Conservation (phyloP, 768 basidiomycete species). For the Lyophyllum shimeji region DNA sequence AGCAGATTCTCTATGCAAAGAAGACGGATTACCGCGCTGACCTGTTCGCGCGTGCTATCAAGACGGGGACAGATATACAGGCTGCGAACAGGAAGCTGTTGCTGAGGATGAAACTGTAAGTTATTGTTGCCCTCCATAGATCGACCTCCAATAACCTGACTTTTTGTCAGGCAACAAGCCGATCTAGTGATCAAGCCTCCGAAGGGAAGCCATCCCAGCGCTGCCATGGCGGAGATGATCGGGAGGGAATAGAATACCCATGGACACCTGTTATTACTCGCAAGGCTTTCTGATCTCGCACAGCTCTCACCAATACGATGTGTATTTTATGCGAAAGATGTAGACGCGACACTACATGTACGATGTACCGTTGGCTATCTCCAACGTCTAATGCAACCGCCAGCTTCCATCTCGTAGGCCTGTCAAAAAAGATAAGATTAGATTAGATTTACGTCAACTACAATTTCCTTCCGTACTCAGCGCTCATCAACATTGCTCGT, state of each 20-base stretch:
- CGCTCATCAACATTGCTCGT: too few relatives aligned
- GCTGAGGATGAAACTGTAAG: slow-evolving; percentile 79
- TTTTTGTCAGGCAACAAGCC: slow-evolving; percentile 65
- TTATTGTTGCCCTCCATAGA: not conserved
- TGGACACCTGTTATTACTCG: too few relatives aligned
- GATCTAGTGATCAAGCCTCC: slow-evolving; percentile 72
- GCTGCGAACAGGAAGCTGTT: slow-evolving; percentile 74
- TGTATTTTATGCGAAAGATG: too few relatives aligned
- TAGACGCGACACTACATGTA: too few relatives aligned
- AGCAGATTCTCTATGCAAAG: slow-evolving; percentile 76
- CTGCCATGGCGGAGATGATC: slow-evolving; percentile 11
- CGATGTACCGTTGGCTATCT: too few relatives aligned
- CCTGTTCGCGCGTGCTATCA: slow-evolving; percentile 73
- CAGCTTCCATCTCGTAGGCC: too few relatives aligned
- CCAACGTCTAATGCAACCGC: too few relatives aligned
- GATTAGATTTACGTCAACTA: too few relatives aligned
- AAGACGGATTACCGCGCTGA: slow-evolving; percentile 77
- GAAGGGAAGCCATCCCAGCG: slow-evolving; percentile 44
- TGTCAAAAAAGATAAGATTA: too few relatives aligned
- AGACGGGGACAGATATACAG: slow-evolving; percentile 70
- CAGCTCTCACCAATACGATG: too few relatives aligned
- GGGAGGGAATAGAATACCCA: not conserved
- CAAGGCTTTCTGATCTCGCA: too few relatives aligned
- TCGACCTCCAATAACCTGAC: not conserved
- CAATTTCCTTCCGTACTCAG: too few relatives aligned